Percentiles rank a stretch among this genome's conserved stretches.
phyloP scores from a whole-genome alignment of 148 eudicot species.

The Salicornia ramosissima region DNA sequence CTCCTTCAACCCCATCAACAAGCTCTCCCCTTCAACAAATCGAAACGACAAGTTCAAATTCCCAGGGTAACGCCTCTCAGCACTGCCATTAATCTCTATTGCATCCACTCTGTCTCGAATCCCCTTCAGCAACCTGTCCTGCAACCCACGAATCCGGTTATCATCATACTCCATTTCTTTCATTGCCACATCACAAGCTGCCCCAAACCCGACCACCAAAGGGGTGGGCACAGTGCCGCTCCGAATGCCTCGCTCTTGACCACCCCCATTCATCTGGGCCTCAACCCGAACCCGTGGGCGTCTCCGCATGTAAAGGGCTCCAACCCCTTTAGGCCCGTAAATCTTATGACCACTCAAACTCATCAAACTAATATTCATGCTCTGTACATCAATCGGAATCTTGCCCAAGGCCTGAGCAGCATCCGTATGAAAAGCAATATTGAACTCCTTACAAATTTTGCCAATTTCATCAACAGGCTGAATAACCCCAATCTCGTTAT shows the following conservation, averaged over 20 bases:
- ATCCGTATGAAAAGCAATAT: conserved; percentile 72
- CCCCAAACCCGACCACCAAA: conserved; percentile 84
- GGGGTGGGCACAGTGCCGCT: conserved; percentile 97
- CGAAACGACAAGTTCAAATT: conserved; percentile 88
- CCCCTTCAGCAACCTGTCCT: conserved; percentile 67
- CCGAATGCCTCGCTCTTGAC: conserved; percentile 87
- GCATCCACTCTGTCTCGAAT: conserved; percentile 59
- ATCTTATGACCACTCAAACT: conserved; percentile 89
- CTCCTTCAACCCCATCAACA: conserved; percentile 97
- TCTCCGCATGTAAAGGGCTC: conserved; percentile 86
- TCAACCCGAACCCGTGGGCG: conserved; percentile 75
- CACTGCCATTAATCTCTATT: conserved; percentile 79
- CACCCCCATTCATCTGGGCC: conserved; percentile 97
- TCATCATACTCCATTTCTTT: conserved; percentile 90
- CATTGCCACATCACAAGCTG: conserved; percentile 78
- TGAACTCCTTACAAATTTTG: conserved; percentile 59
- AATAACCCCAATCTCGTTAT: conserved; percentile 85
- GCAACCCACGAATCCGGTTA: conserved; percentile 44
- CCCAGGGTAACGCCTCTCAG: conserved; percentile 65
- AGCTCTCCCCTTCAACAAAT: conserved; percentile 92
- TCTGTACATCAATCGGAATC: conserved; percentile 74
- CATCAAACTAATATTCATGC: conserved; percentile 84
- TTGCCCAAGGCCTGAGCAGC: conserved; percentile 93
- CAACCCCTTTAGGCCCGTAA: conserved; percentile 89
- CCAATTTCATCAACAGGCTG: conserved; percentile 90